Evolutionary conservation across 2,329 filamentous ascomycete genomes (phyloP).

Genomic region (Helotiales sp.): DNA sequence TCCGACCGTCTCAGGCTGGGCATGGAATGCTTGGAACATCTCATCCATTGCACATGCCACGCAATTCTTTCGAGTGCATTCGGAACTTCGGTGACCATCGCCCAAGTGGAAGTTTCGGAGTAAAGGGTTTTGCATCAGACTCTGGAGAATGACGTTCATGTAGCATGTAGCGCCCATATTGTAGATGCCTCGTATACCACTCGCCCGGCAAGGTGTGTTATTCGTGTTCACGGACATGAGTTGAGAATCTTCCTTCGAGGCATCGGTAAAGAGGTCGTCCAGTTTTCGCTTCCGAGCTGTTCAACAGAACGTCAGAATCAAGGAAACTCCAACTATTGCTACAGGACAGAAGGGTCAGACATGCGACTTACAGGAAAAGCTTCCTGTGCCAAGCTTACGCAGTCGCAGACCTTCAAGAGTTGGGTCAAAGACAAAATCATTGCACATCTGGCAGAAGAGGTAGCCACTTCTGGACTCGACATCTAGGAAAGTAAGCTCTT

Average conservation of each 20-base stretch:
- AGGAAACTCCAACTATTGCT: neutral
- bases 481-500: slow-evolving; percentile 53
- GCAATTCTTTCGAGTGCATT: slow-evolving; percentile 69
- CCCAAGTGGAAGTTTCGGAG: slow-evolving; percentile 90
- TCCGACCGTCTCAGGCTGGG: slow-evolving; percentile 79
- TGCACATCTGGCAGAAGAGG: slow-evolving; percentile 80
- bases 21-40: slow-evolving; percentile 75
- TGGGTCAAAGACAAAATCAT: slow-evolving; percentile 83
- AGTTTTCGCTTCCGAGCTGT: slow-evolving; percentile 75
- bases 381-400: slow-evolving; percentile 70
- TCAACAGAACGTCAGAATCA: slow-evolving; percentile 10
- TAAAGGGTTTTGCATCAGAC: slow-evolving; percentile 90
- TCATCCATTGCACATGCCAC: slow-evolving; percentile 75
- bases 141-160: slow-evolving; percentile 94
- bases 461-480: slow-evolving; percentile 78
- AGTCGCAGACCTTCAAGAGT: slow-evolving; percentile 77
- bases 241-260: slow-evolving; percentile 72
- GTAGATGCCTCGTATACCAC: slow-evolving; percentile 88
- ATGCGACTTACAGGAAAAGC: slow-evolving; percentile 61
- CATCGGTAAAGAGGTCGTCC: slow-evolving; percentile 70
- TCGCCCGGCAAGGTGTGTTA: slow-evolving; percentile 81
- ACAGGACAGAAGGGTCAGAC: slow-evolving; percentile 5
- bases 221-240: slow-evolving; percentile 81
- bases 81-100: slow-evolving; percentile 81
- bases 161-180: slow-evolving; percentile 99